These are phyloP conservation scores for Magnolia kwangsiensis DNA, from an alignment of 164 flowering plant species.

Conservation along the genomic window DNA sequence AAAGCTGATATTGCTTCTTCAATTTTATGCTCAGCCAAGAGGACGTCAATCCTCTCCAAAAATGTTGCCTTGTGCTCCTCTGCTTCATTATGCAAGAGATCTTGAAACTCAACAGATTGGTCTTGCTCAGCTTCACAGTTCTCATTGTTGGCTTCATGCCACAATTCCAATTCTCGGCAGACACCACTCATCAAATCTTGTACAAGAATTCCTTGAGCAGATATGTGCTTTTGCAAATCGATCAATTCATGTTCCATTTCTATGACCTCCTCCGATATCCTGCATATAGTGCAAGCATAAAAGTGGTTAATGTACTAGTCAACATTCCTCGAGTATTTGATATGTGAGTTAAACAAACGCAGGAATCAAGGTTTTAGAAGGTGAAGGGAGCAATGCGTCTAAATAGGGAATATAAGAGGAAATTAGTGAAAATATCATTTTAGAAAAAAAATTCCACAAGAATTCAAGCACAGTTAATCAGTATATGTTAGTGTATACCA, in stretches of 20 bases:
- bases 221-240: slow-evolving; percentile 82
- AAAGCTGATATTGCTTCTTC: slow-evolving; percentile 76
- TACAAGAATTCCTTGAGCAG: slow-evolving; percentile 81
- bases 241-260: slow-evolving; percentile 85
- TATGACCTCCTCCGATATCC: slow-evolving; percentile 90
- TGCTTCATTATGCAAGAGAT: slow-evolving; percentile 30
- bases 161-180: slow-evolving; percentile 64
- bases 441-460: too few relatives aligned
- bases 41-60: slow-evolving; percentile 80
- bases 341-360: neutral
- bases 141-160: slow-evolving; percentile 37
- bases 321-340: neutral
- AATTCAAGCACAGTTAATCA: too few relatives aligned
- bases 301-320: neutral
- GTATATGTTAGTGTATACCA: too few relatives aligned
- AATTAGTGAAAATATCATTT: too few relatives aligned
- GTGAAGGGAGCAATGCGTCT: too few relatives aligned
- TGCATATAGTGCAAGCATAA: slow-evolving; percentile 15
- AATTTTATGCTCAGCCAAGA: slow-evolving; percentile 80
- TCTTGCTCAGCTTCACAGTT: slow-evolving; percentile 28
- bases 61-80: slow-evolving; percentile 36
- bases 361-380: too few relatives aligned
- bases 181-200: slow-evolving; percentile 90
- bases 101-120: slow-evolving; percentile 29
- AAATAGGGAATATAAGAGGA: too few relatives aligned